Evolutionary conservation across 2,329 filamentous ascomycete genomes (phyloP), one percentile per base, ranked within the genome.

Genomic region (Cordyceps militaris): DNA sequence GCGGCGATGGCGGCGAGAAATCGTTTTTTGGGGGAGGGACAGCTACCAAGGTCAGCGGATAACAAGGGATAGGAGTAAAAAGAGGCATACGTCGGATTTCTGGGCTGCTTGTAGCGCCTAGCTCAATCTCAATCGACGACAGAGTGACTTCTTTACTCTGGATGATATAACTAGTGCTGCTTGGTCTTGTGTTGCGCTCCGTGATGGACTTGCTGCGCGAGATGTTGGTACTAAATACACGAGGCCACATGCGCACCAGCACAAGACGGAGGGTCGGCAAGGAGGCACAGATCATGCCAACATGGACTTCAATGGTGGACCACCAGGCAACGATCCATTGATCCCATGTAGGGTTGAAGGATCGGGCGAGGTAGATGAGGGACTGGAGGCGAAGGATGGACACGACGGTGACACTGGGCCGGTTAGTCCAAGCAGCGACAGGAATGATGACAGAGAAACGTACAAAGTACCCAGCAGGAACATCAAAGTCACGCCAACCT

Each of bases 381-480:
- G 60, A 63, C 47, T 63, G 58, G 4, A 66, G 60, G 14, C 65
- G 65, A 4, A 67, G 47, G 19, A 66, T 63, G 43, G 63, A 65
- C 10, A 67, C 59, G 26, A 66, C 32, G 14, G 63, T 66, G 32
- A 66, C 63, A 53, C 65, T 66, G 54, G 23, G 19, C 21, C 16
- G 6, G 32, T 51, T 42, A 52, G 56, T 14, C 13, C 6, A 10
- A 16, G 28, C 3, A 23, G 19, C 19, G 24, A 14, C 14, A 4
- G 9, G 19, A 19, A 9, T 3, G n/a, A 13, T 11, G 21, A 11
- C 14, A 11, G 23, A 43, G 4, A 13, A 30, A 69, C 73, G 65
- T 63, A 74, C 73, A 78, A 76, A 19, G 71, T 67, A 11, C 79
- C 79, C 11, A 81, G 71, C 13, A 71, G 70, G 58, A 82, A 81